These are phyloP conservation scores for Penicillium sp. DNA, from an alignment of 2,329 filamentous ascomycete genomes.

Conservation along the genomic window DNA sequence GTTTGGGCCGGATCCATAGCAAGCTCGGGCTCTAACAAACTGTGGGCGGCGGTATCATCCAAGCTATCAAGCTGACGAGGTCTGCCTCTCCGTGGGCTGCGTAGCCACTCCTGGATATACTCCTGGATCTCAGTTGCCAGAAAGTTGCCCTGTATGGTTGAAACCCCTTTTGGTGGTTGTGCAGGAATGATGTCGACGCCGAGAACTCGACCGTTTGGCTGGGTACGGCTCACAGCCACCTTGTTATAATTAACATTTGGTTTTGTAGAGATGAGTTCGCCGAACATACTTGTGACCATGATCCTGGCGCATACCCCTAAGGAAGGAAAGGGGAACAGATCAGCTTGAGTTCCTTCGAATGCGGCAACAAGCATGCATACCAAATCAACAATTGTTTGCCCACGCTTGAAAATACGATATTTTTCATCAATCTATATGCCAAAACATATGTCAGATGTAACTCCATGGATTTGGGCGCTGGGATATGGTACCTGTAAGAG, in stretches of 20 bases:
- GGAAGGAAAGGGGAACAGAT: slow-evolving; percentile 7
- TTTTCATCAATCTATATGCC: slow-evolving; percentile 69
- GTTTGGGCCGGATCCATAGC: not conserved
- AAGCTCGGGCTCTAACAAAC: slow-evolving; percentile 11
- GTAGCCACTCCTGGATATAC: slow-evolving; percentile 73
- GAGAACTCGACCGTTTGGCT: slow-evolving; percentile 73
- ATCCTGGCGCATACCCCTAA: slow-evolving; percentile 54
- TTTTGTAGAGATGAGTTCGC: too few relatives aligned
- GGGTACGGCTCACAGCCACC: slow-evolving; percentile 77
- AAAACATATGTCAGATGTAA: slow-evolving; percentile 4
- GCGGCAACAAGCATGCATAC: slow-evolving; percentile 45
- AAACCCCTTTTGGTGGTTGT: slow-evolving; percentile 86
- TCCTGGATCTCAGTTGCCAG: slow-evolving; percentile 62
- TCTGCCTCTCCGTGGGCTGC: slow-evolving; percentile 60
- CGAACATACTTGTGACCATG: slow-evolving; percentile 57
- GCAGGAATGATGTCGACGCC: slow-evolving; percentile 94
- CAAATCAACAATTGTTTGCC: slow-evolving; percentile 86
- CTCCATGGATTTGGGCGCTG: not conserved
- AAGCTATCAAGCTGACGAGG: slow-evolving; percentile 34
- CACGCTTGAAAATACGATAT: slow-evolving; percentile 72
- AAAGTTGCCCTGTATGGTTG: slow-evolving; percentile 92
- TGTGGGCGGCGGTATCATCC: slow-evolving; percentile 6
- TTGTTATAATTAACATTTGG: slow-evolving; percentile 36
- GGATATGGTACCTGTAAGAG: slow-evolving; percentile 66
- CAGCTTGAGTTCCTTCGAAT: not conserved